Evolutionary conservation across 2,329 filamentous ascomycete genomes (phyloP).

Genomic region (Pseudopyrenochaeta lycopersici): DNA sequence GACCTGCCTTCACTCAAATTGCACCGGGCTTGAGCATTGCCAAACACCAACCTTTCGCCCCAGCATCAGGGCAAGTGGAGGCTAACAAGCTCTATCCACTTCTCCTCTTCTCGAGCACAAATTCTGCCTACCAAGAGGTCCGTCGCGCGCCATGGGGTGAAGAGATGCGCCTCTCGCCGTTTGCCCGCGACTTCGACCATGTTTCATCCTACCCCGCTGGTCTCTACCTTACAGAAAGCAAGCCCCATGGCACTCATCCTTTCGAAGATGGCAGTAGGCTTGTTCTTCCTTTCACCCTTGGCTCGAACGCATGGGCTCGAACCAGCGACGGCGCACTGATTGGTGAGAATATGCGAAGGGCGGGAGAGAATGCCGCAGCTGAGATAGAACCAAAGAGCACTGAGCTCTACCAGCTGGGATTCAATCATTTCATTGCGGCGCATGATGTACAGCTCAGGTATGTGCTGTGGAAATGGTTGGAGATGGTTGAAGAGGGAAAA

Average conservation of each 20-base stretch:
- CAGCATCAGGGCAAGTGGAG: too few species aligned
- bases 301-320: conserved; percentile 13
- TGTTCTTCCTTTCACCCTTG: conserved; percentile 13
- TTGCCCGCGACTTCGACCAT: conserved; percentile 7
- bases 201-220: conserved; percentile 6
- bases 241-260: conserved; percentile 4
- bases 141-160: conserved; percentile 10
- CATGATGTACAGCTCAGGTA: conserved; percentile 13
- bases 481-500: conserved; percentile 14
- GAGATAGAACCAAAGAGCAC: conserved; percentile 4
- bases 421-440: conserved; percentile 12
- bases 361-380: conserved; percentile 2
- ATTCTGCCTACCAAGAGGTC: neutral
- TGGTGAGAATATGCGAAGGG: conserved; percentile 9
- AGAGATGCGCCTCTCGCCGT: conserved; percentile 6
- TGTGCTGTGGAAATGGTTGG: conserved; percentile 12
- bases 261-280: conserved; percentile 17
- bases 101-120: conserved; percentile 5
- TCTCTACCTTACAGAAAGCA: conserved; percentile 13
- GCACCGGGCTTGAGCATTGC: too few species aligned
- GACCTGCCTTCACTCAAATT: too few species aligned
- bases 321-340: conserved; percentile 15
- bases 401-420: conserved; percentile 12
- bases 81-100: too few species aligned
- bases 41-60: too few species aligned